Conservation (phyloP, 495 filamentous ascomycete genomes). For the Hypoxylon fuscum region DNA sequence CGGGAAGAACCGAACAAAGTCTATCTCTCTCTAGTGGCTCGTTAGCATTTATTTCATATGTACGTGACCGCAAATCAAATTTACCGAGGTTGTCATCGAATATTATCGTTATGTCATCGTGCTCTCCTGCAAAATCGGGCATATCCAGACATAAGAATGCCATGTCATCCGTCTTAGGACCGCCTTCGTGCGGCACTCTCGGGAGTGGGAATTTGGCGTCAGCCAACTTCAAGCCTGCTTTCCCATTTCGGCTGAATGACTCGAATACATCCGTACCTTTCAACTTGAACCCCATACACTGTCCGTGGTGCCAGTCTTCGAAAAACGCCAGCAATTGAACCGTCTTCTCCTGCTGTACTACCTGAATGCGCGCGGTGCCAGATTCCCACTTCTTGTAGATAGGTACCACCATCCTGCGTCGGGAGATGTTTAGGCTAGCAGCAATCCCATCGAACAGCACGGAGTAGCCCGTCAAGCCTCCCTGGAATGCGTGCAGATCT, state of each 20-base stretch:
- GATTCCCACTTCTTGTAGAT: constrained; percentile 93
- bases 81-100: constrained; percentile 83
- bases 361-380: constrained; percentile 74
- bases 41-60: constrained; percentile 33
- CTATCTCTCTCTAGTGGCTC: constrained; percentile 52
- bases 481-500: constrained; percentile 80
- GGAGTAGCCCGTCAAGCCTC: constrained; percentile 76
- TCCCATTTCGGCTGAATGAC: constrained; percentile 70
- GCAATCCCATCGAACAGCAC: constrained; percentile 80
- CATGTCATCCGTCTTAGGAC: constrained; percentile 55
- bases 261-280: constrained; percentile 84
- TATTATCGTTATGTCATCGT: constrained; percentile 85
- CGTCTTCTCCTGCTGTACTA: constrained; percentile 76
- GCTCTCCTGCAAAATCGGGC: constrained; percentile 87
- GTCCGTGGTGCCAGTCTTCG: constrained; percentile 79
- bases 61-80: constrained; percentile 44
- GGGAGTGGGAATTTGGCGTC: constrained; percentile 92
- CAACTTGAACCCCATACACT: constrained; percentile 86
- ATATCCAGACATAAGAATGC: constrained; percentile 83
- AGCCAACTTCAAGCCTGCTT: constrained; percentile 74
- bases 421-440: constrained; percentile 78
- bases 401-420: constrained; percentile 86
- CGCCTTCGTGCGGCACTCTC: constrained; percentile 62
- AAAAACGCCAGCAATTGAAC: constrained; percentile 85
- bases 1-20: constrained; percentile 54